These are phyloP conservation scores for Trichoderma oligosporum DNA, from an alignment of 2,329 filamentous ascomycete species.

Conservation along the genomic window DNA sequence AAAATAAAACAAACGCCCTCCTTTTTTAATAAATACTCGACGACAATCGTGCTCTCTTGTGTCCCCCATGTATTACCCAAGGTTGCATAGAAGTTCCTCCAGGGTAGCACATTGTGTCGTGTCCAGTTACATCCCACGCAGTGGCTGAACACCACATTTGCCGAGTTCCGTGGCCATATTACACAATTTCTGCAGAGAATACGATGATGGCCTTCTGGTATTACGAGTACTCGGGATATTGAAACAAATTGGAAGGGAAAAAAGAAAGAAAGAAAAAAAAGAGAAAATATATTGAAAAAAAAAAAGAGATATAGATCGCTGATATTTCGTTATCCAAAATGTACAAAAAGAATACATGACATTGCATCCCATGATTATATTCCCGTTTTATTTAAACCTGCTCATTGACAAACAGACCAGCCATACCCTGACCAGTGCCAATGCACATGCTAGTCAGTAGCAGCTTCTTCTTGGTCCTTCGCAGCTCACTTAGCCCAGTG, in stretches of 20 bases:
- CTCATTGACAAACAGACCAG: conserved; percentile 51
- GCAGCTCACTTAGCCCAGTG: conserved; percentile 80
- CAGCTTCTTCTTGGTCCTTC: conserved; percentile 84
- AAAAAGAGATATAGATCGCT: background rate
- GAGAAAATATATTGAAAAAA: background rate
- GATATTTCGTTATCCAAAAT: conserved; percentile 2
- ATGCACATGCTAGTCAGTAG: conserved; percentile 89
- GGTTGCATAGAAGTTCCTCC: no score
- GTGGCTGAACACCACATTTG: background rate
- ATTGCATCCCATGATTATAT: background rate
- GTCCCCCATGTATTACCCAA: no score
- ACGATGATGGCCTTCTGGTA: no score
- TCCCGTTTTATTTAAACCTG: conserved; percentile 10
- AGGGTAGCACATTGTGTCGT: background rate
- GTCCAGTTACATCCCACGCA: background rate
- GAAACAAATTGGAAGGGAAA: background rate
- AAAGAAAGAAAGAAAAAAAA: background rate
- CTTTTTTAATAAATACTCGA: no score
- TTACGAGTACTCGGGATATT: no score
- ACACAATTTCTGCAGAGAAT: no score
- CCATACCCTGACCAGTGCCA: conserved; percentile 67
- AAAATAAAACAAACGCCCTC: no score
- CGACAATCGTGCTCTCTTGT: no score
- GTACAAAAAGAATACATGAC: background rate
- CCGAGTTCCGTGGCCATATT: conserved; percentile 1